Conservation (phyloP, 2,329 filamentous ascomycete species). For the Trichoderma koningiopsis region DNA sequence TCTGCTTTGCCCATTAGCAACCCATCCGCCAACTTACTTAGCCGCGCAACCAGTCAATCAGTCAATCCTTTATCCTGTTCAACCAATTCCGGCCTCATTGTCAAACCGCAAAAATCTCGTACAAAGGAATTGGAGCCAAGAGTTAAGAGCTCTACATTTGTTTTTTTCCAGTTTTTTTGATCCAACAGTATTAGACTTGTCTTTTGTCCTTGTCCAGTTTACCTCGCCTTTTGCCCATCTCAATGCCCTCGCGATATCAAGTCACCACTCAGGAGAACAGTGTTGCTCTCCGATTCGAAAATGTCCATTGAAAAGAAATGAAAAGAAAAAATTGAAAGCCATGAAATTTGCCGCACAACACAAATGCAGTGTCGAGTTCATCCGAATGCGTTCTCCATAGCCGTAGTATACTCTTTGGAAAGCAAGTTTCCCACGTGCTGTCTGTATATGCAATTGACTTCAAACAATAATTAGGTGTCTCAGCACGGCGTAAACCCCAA, state of each 20-base stretch:
- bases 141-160: slow-evolving; percentile 18
- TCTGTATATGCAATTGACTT: slow-evolving; percentile 22
- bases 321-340: neutral
- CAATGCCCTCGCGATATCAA: neutral
- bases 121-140: slow-evolving; percentile 26
- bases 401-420: neutral
- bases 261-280: neutral
- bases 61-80: neutral
- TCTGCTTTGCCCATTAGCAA: neutral
- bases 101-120: slow-evolving; percentile 23
- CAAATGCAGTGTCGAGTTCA: neutral
- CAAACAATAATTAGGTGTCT: slow-evolving; percentile 1
- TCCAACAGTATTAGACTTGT: slow-evolving; percentile 26
- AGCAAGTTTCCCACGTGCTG: neutral
- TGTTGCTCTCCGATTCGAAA: slow-evolving; percentile 3
- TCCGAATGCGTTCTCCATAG: neutral
- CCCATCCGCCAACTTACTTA: neutral
- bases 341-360: slow-evolving; percentile 4
- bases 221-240: neutral
- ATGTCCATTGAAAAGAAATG: neutral
- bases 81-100: slow-evolving; percentile 8
- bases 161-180: slow-evolving; percentile 1
- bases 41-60: neutral
- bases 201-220: neutral
- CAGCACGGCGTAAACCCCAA: neutral